Base-by-base conservation (phyloP, 352 stramenopile genomes). In the Phytopythium cucurbitacearum region DNA sequence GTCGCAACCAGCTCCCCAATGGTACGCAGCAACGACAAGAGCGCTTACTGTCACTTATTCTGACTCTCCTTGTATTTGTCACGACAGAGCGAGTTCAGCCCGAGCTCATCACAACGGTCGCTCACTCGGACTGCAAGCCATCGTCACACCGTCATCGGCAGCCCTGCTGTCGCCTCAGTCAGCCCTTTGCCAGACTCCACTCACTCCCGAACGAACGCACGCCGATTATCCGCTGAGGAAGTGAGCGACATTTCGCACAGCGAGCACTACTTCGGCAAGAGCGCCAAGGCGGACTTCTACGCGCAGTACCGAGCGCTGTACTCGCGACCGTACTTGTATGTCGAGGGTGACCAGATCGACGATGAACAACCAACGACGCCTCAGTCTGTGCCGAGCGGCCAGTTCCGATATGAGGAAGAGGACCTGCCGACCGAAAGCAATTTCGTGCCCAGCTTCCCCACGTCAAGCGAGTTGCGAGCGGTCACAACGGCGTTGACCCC, bases 241-340 rank as follows among this genome's bases (percentile, higher is more conserved):
- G 62, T 64, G 32, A 44, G 69, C 11, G 66, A 77, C 34, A 51
- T 80, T n/a, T 46, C 54, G 40, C 70, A 73, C 49, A 77, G 62
- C 15, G 69, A 80, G 16, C 57, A 60, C 15, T 92, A 92, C 63
- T 89, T 92, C 48, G 82, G 82, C 21, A 68, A 68, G 0, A 60
- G 49, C 1, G 79, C 82, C 13, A 82, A 79, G 42, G 48, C 65
- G 7, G 49, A 67, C 10, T 92, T 92, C 56, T 92, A 80, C 52
- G 62, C 62, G 5, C 65, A 77, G 53, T 92, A 92, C 59, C 69
- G 63, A 1, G 65, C 85, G 36, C 34, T 92, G 38, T 73, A 84
- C 46, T 76, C 70, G 0, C 72, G 78, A n/a, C 76, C 76, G 15
- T 88, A 87, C 55, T 51, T 90, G 21, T 90, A 87, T 37, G 65